Base-by-base conservation (phyloP, 805 yeast genomes). In the Yamadazyma ubonensis region DNA sequence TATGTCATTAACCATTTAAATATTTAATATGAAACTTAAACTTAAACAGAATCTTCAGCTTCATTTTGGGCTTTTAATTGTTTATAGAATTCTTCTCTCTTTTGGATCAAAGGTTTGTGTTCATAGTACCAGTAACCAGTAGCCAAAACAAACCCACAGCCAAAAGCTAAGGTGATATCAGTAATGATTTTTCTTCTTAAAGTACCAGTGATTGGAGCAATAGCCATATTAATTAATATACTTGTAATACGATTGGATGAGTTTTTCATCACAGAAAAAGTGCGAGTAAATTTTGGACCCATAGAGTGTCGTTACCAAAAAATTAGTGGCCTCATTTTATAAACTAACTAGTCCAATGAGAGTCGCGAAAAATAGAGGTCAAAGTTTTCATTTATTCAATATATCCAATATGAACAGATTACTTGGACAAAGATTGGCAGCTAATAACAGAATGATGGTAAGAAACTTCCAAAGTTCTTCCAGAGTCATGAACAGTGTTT, bases 21-120 rank as follows among this genome's bases (percentile, higher is more conserved):
- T 23, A 6, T 4, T 23, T 10, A 12, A 23, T 10, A 10, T 12
- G 9, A 23, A 10, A 12, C 26, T 21, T 9, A 21, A 12, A 12
- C 7, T 36, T 40, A 40, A 31, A 56, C 66, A 30, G 70, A 48
- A 41, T 75, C 80, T 59, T 78, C 82, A 45, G 75, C 71, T 52
- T 75, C 76, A 75, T 84, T 83, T 69, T 81, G 74, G 61, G 81
- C 81, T 53, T 89, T 91, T 63, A 85, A 70, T 54, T 80, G 73
- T 48, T 83, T 79, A 70, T 90, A 90, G 79, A 79, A 88, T 43
- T 78, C 81, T 65, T 90, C 97, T 78, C 96, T 86, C 58, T 70
- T 75, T 51, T 74, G 75, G 42, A 86, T 84, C 45, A 73, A 53
- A 26, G 81, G 77, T 73, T 77, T 81, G 83, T 90, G 97, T 55